Percentiles rank a stretch among this genome's conserved stretches.
Evolutionary conservation across 441 rosid species (phyloP).

Genomic region (Corymbia citriodora): DNA sequence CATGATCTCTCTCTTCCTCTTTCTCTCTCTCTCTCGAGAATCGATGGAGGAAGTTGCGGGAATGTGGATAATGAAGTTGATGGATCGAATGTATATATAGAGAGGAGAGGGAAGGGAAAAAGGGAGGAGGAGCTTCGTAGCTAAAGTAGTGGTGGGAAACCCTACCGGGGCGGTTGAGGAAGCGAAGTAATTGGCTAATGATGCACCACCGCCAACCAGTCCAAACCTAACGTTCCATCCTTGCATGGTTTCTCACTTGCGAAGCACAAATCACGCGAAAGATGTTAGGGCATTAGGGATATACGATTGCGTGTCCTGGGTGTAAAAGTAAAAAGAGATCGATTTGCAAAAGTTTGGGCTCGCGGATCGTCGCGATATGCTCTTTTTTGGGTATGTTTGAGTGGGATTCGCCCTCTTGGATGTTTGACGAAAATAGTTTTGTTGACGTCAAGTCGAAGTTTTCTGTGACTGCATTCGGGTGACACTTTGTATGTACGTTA

Average conservation of each 20-base stretch:
- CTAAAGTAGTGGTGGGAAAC: constrained; percentile 7
- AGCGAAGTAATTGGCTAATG: neutral
- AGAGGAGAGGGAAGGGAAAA: neutral
- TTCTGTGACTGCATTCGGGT: neutral
- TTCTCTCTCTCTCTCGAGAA: neutral
- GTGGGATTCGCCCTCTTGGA: neutral
- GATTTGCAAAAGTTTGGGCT: neutral
- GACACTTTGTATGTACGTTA: neutral
- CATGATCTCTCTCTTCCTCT: constrained; percentile 15
- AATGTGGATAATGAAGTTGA: neutral
- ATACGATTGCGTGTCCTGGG: neutral
- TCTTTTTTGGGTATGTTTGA: neutral
- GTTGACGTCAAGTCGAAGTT: rapidly evolving
- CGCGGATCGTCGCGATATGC: rapidly evolving
- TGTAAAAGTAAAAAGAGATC: neutral
- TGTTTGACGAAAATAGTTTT: neutral
- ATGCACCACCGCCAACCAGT: neutral
- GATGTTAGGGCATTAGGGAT: neutral
- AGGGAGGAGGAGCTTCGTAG: neutral
- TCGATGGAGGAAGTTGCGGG: neutral
- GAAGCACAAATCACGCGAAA: neutral
- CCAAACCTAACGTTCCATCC: constrained; percentile 1
- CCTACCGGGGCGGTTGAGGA: constrained; percentile 1
- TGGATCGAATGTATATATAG: neutral
- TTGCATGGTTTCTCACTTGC: neutral